Conservation (phyloP, 495 filamentous ascomycete genomes). For the Penicillium lagena region DNA sequence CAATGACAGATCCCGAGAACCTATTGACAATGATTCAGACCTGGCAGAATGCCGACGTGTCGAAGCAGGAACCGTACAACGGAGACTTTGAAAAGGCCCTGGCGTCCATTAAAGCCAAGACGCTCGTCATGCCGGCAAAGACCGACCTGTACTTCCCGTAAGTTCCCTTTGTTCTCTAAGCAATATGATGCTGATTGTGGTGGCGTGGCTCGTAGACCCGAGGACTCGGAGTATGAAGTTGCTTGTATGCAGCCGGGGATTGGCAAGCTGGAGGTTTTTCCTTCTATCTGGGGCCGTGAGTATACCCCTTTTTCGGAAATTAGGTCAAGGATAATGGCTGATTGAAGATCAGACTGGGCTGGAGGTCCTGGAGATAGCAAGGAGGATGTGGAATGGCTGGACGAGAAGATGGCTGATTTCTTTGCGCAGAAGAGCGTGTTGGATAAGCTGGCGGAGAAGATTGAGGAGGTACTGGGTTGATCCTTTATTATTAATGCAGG, state of each 20-base stretch:
- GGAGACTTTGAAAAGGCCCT: slow-evolving; percentile 59
- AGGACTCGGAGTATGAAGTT: slow-evolving; percentile 65
- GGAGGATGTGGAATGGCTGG: slow-evolving; percentile 62
- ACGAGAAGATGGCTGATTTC: slow-evolving; percentile 48
- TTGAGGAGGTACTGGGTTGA: slow-evolving; percentile 3
- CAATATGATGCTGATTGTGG: neutral
- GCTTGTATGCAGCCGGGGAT: slow-evolving; percentile 54
- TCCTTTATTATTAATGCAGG: too few species aligned
- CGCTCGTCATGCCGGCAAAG: slow-evolving; percentile 55
- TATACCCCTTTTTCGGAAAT: slow-evolving; percentile 10
- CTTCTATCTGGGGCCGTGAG: slow-evolving; percentile 64
- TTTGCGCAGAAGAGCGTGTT: slow-evolving; percentile 25
- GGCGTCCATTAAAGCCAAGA: slow-evolving; percentile 61
- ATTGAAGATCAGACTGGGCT: slow-evolving; percentile 36
- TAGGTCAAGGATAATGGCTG: slow-evolving; percentile 6
- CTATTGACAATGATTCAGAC: slow-evolving; percentile 61
- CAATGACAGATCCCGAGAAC: slow-evolving; percentile 53
- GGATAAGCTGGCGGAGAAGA: slow-evolving; percentile 1
- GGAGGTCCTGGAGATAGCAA: slow-evolving; percentile 58
- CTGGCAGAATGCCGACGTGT: slow-evolving; percentile 68
- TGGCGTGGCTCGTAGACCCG: slow-evolving; percentile 35
- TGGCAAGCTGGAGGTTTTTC: slow-evolving; percentile 50
- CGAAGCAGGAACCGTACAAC: slow-evolving; percentile 56
- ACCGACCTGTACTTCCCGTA: slow-evolving; percentile 72
- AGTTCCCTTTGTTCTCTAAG: slow-evolving; percentile 13